Base-by-base conservation (phyloP, 345 rosid genomes). In the Ceriops zippeliana region DNA sequence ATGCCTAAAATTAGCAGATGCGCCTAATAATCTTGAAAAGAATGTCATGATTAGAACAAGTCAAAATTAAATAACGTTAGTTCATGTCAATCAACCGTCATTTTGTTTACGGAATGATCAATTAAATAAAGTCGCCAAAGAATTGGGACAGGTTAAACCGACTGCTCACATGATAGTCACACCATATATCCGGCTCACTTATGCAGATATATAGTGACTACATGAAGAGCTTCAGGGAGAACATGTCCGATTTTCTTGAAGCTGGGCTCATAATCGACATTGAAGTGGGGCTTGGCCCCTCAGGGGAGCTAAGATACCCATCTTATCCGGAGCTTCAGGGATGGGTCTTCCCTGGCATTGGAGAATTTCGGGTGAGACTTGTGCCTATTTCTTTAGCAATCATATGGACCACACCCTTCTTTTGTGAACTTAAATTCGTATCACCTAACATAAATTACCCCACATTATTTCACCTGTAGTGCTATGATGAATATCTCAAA, bases 271-370 rank as follows among this genome's bases (percentile, higher is more conserved):
- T 92, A 57, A 76, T 90, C 51, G 96, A 87, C 79, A 86, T 92
- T 9, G 96, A 92, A 82, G 88, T 89, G 47, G 96, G 98, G 51
- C 86, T 89, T 70, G 93, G 98, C 31, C 92, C 97, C 5, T 88
- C 91, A n/a, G 97, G 97, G 56, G 98, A 93, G 79, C 89, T 90
- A 10, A 83, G 98, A 64, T 90, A 90, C 57, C 93, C 98, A 52
- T 81, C 98, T 72, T 93, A 90, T 73, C 88, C 91, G 1, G 68
- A 72, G 79, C 84, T 73, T 63, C 92, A 86, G 77, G 96, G 93
- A 7, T 93, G 97, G 96, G 78, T 70, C 42, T 93, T 81, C 71
- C 93, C 98, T 16, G 96, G 97, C 34, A 84, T 87, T 30, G 97
- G 92, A 63, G 98, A 93, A 71, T 93, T 90, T 64, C 96, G 86